Evolutionary conservation across 2,329 filamentous ascomycete species (phyloP), one percentile per base, ranked within the genome.

Genomic region (Plenodomus biglobosus): DNA sequence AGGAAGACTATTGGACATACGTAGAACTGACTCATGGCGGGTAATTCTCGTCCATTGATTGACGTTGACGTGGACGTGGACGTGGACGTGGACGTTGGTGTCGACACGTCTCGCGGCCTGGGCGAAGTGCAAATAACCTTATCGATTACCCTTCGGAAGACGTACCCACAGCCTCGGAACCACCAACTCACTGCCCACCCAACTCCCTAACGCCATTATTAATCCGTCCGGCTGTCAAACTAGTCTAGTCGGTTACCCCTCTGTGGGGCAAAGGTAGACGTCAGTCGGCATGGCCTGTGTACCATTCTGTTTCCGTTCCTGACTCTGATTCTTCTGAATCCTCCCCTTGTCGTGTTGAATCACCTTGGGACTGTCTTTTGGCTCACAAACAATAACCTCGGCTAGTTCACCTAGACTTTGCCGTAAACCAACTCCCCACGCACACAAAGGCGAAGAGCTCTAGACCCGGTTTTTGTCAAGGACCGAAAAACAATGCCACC

Each of bases 11-110:
- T 2, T 38, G 11, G n/a, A 54, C 66, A 37, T 54, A 79, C 75
- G 52, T 77, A 75, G 68, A 80, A 80, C 58, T 71, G 73, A 62
- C 73, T 79, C 78, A 80, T 80, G 47, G 38, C 61, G 59, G 48
- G 22, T 20, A 40, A 40, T 37, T 42, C 39, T 18, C 21, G 38
- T 50, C 52, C 59, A 59, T 56, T 20, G 19, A 38, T 27, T 6
- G 41, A 27, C 18, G 41, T n/a, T n/a, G n/a, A n/a, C n/a, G 44
- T 50, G 50, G 22, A 24, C 22, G n/a, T n/a, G n/a, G 41, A 27
- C 18, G 41, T n/a, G n/a, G n/a, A n/a, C n/a, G 44, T 50, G 50
- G 22, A 24, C 22, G n/a, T n/a, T n/a, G n/a, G n/a, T n/a, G n/a
- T n/a, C n/a, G 34, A 38, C 36, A 42, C 46, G 49, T 45, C 49